Conservation (phyloP, 2,329 filamentous ascomycete genomes). For the Aspergillus sp. region DNA sequence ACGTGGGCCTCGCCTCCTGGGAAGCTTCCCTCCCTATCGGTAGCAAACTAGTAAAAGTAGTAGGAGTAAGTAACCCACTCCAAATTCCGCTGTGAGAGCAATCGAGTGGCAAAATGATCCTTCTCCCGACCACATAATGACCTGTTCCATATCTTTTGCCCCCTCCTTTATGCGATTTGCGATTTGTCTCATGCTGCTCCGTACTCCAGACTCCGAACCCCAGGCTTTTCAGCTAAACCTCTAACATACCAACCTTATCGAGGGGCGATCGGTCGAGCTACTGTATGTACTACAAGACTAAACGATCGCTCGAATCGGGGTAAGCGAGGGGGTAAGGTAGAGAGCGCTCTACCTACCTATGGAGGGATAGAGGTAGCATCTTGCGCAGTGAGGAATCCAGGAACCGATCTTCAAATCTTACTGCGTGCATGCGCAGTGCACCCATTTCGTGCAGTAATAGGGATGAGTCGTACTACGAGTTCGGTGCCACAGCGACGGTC, state of each 20-base stretch:
- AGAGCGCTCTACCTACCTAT: no score
- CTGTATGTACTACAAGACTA: neutral
- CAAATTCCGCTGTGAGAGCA: neutral
- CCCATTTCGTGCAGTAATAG: slow-evolving; percentile 1
- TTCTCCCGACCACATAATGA: neutral
- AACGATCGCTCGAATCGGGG: neutral
- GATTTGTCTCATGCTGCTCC: slow-evolving; percentile 1
- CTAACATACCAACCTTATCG: slow-evolving; percentile 2
- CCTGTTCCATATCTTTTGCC: neutral
- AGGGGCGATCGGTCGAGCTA: slow-evolving; percentile 2
- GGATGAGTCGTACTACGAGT: neutral
- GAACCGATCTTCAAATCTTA: slow-evolving; percentile 11
- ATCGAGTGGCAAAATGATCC: neutral
- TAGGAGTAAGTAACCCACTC: no score
- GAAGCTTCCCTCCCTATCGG: no score
- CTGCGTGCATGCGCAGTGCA: slow-evolving; percentile 11
- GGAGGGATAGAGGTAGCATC: neutral
- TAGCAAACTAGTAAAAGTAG: no score
- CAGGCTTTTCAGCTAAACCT: neutral
- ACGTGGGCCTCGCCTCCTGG: neutral
- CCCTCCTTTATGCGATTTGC: neutral
- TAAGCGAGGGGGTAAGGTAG: neutral
- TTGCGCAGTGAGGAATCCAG: slow-evolving; percentile 4
- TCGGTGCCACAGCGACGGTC: neutral
- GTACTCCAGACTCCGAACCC: neutral